Base-by-base conservation (phyloP, 495 filamentous ascomycete species). In the Lichenothelia convexa region DNA sequence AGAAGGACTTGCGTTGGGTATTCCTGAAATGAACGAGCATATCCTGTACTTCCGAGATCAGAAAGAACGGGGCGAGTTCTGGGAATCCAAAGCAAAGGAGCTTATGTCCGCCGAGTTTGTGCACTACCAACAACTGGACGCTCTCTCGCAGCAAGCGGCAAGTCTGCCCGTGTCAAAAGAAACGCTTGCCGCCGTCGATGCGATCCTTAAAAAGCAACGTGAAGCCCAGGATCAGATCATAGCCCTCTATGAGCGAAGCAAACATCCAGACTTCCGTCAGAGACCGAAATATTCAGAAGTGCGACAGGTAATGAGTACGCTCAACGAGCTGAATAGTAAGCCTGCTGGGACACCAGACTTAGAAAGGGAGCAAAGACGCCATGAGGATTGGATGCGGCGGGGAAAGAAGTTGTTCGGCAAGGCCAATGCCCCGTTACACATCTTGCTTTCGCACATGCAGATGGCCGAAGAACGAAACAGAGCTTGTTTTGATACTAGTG, bases 351-450 rank as follows among this genome's bases (percentile, higher is more conserved):
- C 87, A 0, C 65, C 91, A 31, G 89, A 99, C 53, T 65, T 99
- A 17, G 89, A 99, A 50, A 83, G 82, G 45, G 83, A 94, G 51
- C 81, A 92, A 53, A 92, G 86, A 51, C 75, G 82, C 9, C 89
- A 99, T 45, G 89, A 95, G 47, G 91, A 99, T 53, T 99, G 89
- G 89, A 99, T 99, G 89, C 65, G 89, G 29, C 81, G 85, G 46
- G 89, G 89, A 20, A 99, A 99, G 60, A 95, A 95, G 58, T 61
- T 99, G 0, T 99, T 99, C 46, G 91, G 91, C 24, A 99, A 99
- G 57, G 86, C 91, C 2, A 99, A 99, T 53, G 89, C 89, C 3
- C 89, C 89, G 8, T 57, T 99, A 20, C 89, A 95, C 49, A 99
- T 99, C 42, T 60, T 99, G 18, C 80, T 80, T 41, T 73, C 71